Evolutionary conservation across 2,329 filamentous ascomycete genomes (phyloP), one percentile per base, ranked within the genome.

Genomic region (Paraphoma sp.): DNA sequence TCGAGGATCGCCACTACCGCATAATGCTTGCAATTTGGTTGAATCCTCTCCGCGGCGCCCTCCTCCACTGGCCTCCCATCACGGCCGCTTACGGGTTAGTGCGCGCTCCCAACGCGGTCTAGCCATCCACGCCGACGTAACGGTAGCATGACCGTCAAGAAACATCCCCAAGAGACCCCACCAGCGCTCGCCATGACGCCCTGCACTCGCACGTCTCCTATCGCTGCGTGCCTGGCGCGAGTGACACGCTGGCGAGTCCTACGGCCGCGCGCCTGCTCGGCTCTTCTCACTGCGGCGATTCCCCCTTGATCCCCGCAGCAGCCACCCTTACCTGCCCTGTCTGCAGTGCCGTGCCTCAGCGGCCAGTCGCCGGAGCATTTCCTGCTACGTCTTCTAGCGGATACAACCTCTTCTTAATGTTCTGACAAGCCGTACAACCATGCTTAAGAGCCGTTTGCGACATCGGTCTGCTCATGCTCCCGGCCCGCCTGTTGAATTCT

Each of bases 321-420:
- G 18, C 14, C 69, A 67, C 68, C 63, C 68, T 70, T 70, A 63
- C 68, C 54, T 70, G 65, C 57, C 64, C 57, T 49, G 63, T 57
- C 61, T 70, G 68, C 70, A 64, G 69, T 65, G 66, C 70, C 64
- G 69, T 65, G 66, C 68, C 68, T 68, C 65, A 63, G 55, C 60
- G 52, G 62, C 64, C 60, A 66, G 55, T 59, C 59, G 54, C 64
- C 68, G 69, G 65, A 69, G 63, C 56, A 70, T 69, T 71, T 67
- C 61, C 67, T 65, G 63, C 68, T 63, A 62, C 70, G 56, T 65
- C 62, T 64, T 63, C 64, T 75, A 75, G 73, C 69, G 70, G 70
- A 77, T 77, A 75, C 69, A 74, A 77, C 75, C 71, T 66, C 73
- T 67, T 72, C 67, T 23, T 64, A 59, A 68, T 70, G 61, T 67